Conservation (phyloP, 176 grass and related monocot genomes). For the Oryza glumipatula region DNA sequence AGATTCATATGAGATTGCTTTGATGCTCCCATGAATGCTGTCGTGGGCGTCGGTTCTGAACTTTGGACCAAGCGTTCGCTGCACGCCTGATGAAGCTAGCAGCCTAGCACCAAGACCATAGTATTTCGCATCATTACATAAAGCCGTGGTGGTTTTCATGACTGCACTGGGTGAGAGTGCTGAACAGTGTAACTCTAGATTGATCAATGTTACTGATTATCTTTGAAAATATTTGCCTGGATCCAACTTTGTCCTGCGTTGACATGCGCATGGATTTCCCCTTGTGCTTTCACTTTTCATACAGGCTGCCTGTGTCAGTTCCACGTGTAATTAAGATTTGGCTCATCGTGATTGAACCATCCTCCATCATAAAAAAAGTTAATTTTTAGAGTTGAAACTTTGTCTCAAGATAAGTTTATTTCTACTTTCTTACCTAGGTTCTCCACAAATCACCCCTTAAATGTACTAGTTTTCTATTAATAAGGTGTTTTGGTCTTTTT, state of each 20-base stretch:
- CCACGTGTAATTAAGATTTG: too few species aligned
- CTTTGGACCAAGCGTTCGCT: not conserved
- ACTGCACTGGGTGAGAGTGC: slow-evolving; percentile 13
- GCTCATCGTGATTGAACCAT: too few species aligned
- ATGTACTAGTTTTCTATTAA: too few species aligned
- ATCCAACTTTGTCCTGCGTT: not conserved
- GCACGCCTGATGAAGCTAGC: not conserved
- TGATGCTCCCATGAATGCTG: slow-evolving; percentile 12
- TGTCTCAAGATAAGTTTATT: too few species aligned
- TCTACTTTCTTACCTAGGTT: too few species aligned
- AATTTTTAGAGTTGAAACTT: too few species aligned
- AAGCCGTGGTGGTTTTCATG: not conserved
- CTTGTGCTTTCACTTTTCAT: not conserved
- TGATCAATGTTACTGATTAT: not conserved
- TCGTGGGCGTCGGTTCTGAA: not conserved
- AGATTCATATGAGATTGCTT: not conserved
- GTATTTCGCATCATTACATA: not conserved
- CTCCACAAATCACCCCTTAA: too few species aligned
- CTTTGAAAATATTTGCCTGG: not conserved
- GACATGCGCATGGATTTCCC: not conserved
- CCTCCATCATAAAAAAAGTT: too few species aligned
- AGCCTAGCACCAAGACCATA: not conserved
- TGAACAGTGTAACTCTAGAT: not conserved
- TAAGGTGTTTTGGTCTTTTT: too few species aligned
- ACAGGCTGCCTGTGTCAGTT: not conserved